These are phyloP conservation scores for Aspergillus alliaceus DNA, from an alignment of 2,329 filamentous ascomycete genomes.

Conservation along the genomic window DNA sequence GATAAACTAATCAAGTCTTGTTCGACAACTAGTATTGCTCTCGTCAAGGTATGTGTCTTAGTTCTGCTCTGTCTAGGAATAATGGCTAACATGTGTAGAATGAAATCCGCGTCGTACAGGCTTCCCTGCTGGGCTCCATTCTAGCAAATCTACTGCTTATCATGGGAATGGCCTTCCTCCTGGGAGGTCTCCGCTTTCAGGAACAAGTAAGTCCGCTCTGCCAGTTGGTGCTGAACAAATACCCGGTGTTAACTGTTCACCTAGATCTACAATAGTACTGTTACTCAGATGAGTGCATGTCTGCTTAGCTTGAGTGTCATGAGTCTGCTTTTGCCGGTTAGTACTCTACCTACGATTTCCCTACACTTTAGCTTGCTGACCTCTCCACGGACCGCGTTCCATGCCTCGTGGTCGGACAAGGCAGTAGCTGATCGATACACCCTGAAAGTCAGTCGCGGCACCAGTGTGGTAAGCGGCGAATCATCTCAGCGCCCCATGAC, in stretches of 20 bases:
- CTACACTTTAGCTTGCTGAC: neutral
- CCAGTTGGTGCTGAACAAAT: neutral
- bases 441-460: slow-evolving; percentile 83
- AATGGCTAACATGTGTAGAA: slow-evolving; percentile 40
- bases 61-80: neutral
- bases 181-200: slow-evolving; percentile 81
- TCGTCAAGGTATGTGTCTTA: slow-evolving; percentile 63
- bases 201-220: slow-evolving; percentile 64
- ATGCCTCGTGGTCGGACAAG: slow-evolving; percentile 74
- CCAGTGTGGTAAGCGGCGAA: slow-evolving; percentile 67
- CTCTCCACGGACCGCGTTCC: slow-evolving; percentile 71
- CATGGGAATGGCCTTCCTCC: slow-evolving; percentile 85
- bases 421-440: slow-evolving; percentile 67
- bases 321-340: slow-evolving; percentile 77
- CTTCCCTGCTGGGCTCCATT: slow-evolving; percentile 85
- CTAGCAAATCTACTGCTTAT: slow-evolving; percentile 85
- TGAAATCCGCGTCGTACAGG: slow-evolving; percentile 88
- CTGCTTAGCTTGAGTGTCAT: slow-evolving; percentile 86
- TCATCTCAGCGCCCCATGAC: neutral
- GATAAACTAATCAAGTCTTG: neutral
- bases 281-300: slow-evolving; percentile 95
- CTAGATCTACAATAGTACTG: slow-evolving; percentile 87
- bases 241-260: neutral
- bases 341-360: slow-evolving; percentile 25
- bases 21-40: slow-evolving; percentile 62